Evolutionary conservation across 768 basidiomycete species (phyloP).

Genomic region (Amanita pallidorosea): DNA sequence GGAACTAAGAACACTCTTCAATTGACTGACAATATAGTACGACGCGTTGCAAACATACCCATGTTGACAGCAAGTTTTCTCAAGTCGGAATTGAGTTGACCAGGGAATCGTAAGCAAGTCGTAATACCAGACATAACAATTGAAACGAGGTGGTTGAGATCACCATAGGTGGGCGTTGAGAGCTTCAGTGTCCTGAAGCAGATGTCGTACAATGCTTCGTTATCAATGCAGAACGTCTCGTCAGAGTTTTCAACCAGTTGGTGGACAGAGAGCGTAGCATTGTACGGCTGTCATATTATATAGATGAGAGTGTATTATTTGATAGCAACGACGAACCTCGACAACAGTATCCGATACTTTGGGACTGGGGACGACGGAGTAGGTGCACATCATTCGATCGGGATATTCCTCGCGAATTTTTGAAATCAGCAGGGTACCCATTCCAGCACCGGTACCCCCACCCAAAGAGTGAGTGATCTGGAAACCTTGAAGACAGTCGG

Average conservation of each 20-base stretch:
- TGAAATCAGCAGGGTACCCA: conserved; percentile 98
- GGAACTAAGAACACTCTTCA: conserved; percentile 47
- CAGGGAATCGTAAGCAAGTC: conserved; percentile 98
- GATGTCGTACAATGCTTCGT: conserved; percentile 98
- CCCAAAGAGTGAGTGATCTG: conserved; percentile 98
- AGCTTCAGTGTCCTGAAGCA: conserved; percentile 98
- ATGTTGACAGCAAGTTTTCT: conserved; percentile 99
- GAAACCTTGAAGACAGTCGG: conserved; percentile 98
- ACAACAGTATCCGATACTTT: conserved; percentile 99
- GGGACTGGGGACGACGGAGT: conserved; percentile 95
- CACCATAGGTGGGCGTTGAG: conserved; percentile 89
- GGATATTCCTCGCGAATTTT: conserved; percentile 99
- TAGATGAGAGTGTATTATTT: not conserved
- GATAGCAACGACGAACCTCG: conserved; percentile 42
- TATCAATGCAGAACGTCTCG: conserved; percentile 99
- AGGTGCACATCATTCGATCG: conserved; percentile 99
- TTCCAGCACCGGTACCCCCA: conserved; percentile 99
- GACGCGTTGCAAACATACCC: conserved; percentile 43
- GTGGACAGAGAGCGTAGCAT: conserved; percentile 96
- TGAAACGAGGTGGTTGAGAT: conserved; percentile 96
- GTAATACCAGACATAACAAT: conserved; percentile 99
- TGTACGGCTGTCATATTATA: conserved; percentile 67
- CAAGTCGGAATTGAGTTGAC: conserved; percentile 98
- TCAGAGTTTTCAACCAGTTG: conserved; percentile 99
- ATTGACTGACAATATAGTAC: not conserved